Evolutionary conservation across 495 filamentous ascomycete species (phyloP), one percentile per base, ranked within the genome.

Genomic region (Penicillium canariense): DNA sequence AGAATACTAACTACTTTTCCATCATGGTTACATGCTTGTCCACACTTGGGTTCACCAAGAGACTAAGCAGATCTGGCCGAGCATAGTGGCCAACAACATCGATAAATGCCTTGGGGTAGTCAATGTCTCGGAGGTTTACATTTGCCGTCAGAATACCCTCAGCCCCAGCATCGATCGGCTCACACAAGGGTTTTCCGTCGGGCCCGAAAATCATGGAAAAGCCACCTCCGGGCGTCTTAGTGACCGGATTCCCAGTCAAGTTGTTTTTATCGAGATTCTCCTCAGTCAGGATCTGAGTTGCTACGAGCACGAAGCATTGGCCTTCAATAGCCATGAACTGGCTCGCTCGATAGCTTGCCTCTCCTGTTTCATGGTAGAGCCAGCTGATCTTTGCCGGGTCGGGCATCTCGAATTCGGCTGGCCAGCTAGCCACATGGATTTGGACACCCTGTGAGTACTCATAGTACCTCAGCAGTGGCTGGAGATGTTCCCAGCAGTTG

Each of bases 371-470:
- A n/a, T n/a, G n/a, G n/a, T n/a, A n/a, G n/a, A n/a, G n/a, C n/a
- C n/a, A n/a, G n/a, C n/a, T n/a, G n/a, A n/a, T n/a, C n/a, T n/a
- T n/a, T n/a, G n/a, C n/a, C n/a, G n/a, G n/a, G n/a, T n/a, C n/a
- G n/a, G n/a, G n/a, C n/a, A n/a, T n/a, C n/a, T n/a, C n/a, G 28
- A 63, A 55, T 12, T 77, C 2, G 14, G 66, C 66, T 4, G 84
- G 84, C 83, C 82, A 85, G n/a, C 77, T 79, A 1, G 81, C 71
- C 11, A 84, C 72, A 60, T 86, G 84, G 39, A 87, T 76, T 20
- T 77, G 58, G 40, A 80, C 81, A 1, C 69, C 58, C 59, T 82
- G 81, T 0, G 67, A 54, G 35, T 67, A 71, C 3, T 76, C 81
- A 51, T 84, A 73, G 49, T 81, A 85, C 59, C 84, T 84, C 17